Base-by-base conservation (phyloP, 2,329 filamentous ascomycete species). In the Pseudogymnoascus sp. region DNA sequence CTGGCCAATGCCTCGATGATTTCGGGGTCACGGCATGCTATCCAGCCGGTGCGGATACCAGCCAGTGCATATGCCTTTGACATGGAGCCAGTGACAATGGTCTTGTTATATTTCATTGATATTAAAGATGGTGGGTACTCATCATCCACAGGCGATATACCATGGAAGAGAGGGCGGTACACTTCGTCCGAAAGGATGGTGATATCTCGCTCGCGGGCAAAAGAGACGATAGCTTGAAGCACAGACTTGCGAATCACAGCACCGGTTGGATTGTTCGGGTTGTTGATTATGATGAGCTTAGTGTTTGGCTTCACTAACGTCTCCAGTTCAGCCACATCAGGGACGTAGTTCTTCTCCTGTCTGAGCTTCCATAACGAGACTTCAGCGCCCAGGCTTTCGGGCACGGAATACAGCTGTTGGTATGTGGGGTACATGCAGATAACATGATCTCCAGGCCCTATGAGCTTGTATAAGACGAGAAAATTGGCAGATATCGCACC, bases 401-500 rank as follows among this genome's bases (percentile, higher is more conserved):
- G 90, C 0, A 96, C 83, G 8, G 85, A 79, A 71, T 93, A 95
- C 1, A 96, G 81, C 70, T 95, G 90, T 73, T 95, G 90, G 70
- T 95, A 96, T 0, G 90, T 93, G 11, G 92, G 91, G 72, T 92
- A 90, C 64, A 95, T 89, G 70, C 90, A 95, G 64, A 96, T 82
- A 56, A 93, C 88, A 79, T 96, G 91, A 71, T 96, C 90, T 0
- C 86, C 89, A 0, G 86, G 83, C 0, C 84, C 83, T 1, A 95
- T 72, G 6, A 95, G 78, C 0, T 87, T 80, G 73, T 93, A 93
- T 6, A 95, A 81, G 2, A 86, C 77, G n/a, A 95, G 76, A 69
- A 91, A 90, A 71, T 96, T 96, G n/a, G 91, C 91, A 5, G 85
- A 81, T 61, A 96, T 96, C 13, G 90, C 91, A 8, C 92, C 92